Evolutionary conservation across 1,139 yeast genomes (phyloP), one percentile per base, ranked within the genome.

Genomic region (Ogataea hybrid): DNA sequence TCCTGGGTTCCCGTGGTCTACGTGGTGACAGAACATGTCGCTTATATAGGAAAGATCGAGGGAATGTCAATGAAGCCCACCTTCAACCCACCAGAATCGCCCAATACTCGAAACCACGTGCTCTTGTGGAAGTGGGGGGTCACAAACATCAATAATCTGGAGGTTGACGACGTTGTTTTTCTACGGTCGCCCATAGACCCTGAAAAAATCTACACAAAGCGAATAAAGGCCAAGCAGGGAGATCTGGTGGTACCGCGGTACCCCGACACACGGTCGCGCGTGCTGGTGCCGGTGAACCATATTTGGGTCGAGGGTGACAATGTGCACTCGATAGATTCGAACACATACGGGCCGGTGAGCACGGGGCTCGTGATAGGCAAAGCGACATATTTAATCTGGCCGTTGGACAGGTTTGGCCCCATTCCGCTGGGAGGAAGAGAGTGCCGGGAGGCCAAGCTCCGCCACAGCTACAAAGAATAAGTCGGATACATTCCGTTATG

Each of bases 301-400:
- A 56, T 87, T 10, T 90, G 97, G 97, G 89, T 89, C 0, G 97
- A 90, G 62, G 97, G 97, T 3, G 97, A 90, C 60, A 89, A 88
- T 59, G 63, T 82, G 41, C 96, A 86, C 54, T 84, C 95, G 2
- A 66, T 87, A 4, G 97, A 88, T 62, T 81, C 90, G 39, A 88
- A 87, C 59, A 74, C 71, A 9, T 88, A 84, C 64, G 97, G 97
- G 0, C 95, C 96, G 0, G 75, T 89, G 2, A 81, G 94, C 33
- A 75, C 79, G 40, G 95, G 89, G 0, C 65, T 88, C 48, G 81
- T 86, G 21, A 58, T 84, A 17, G 96, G 95, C 2, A 83, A 78
- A 54, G 94, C 83, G 1, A 69, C 77, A 2, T 59, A 64, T 25
- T 69, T 87, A 2, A 61, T 86, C 33, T 85, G 84, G 80, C 96